A percentile compares a stretch with the other conserved stretches of the same genome.
Evolutionary conservation across 1,284 basidiomycete species (phyloP).

Genomic region (Cystobasidiaceae sp.): DNA sequence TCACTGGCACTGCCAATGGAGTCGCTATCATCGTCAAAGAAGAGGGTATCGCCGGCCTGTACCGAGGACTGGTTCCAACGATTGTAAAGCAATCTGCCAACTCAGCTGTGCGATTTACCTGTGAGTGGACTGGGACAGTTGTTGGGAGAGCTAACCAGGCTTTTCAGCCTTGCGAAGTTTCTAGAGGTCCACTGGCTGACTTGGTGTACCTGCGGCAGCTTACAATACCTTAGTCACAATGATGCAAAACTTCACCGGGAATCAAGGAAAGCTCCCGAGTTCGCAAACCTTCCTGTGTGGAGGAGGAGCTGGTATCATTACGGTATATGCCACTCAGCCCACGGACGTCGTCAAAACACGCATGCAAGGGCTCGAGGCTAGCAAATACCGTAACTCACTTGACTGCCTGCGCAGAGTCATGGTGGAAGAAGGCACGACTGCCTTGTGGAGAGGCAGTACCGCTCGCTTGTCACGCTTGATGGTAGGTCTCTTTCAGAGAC

Average conservation of each 20-base stretch:
- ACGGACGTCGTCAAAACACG: constrained; percentile 88
- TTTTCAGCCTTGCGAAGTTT: neutral
- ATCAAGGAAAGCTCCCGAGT: constrained; percentile 73
- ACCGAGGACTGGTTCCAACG: constrained; percentile 87
- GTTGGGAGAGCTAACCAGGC: neutral
- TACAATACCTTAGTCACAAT: constrained; percentile 61
- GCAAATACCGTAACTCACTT: constrained; percentile 82
- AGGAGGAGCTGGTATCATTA: constrained; percentile 85
- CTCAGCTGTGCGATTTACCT: constrained; percentile 61
- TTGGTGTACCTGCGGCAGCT: no score
- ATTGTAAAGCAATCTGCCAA: constrained; percentile 96
- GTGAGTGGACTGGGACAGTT: neutral
- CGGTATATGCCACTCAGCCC: constrained; percentile 88
- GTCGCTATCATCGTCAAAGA: constrained; percentile 74
- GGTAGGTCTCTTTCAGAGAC: constrained; percentile 63
- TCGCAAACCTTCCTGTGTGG: constrained; percentile 92
- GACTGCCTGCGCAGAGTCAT: constrained; percentile 89
- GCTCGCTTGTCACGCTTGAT: constrained; percentile 76
- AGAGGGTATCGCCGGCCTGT: constrained; percentile 73
- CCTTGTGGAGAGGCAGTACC: constrained; percentile 95
- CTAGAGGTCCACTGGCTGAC: no score
- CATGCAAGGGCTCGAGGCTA: constrained; percentile 87
- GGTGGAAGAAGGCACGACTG: constrained; percentile 49
- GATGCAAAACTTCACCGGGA: neutral
- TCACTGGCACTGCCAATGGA: constrained; percentile 79